A percentile compares a stretch with the other conserved stretches of the same genome.
phyloP scores from a whole-genome alignment of 1,139 yeast genomes.

The Debaryomyces nepalensis region DNA sequence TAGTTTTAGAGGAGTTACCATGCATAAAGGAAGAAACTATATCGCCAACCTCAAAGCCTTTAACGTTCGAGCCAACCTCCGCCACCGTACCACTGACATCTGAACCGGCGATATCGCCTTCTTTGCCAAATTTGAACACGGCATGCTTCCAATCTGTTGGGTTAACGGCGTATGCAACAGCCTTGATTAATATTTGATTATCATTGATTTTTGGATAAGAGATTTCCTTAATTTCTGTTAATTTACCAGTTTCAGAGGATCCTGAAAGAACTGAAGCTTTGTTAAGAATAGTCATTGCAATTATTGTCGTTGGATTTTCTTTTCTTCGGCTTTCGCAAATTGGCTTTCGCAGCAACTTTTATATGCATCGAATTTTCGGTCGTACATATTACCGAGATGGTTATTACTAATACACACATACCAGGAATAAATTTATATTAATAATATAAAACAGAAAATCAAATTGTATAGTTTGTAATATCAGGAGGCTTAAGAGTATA shows the following conservation, averaged over 20 bases:
- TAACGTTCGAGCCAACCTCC: conserved; percentile 59
- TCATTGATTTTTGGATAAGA: conserved; percentile 44
- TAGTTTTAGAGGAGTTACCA: conserved; percentile 32
- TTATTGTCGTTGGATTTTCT: no score
- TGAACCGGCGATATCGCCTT: conserved; percentile 57
- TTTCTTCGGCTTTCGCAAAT: no score
- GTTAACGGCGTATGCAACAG: conserved; percentile 65
- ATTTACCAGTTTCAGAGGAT: conserved; percentile 24
- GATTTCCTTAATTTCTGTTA: conserved; percentile 29
- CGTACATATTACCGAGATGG: no score
- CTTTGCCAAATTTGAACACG: conserved; percentile 23
- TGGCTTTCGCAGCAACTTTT: no score
- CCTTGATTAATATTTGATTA: conserved; percentile 55
- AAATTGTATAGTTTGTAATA: no score
- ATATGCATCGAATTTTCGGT: no score
- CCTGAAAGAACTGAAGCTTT: conserved; percentile 35
- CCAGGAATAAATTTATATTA: no score
- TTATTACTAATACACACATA: no score
- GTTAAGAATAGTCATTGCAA: conserved; percentile 16
- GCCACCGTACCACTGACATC: conserved; percentile 65
- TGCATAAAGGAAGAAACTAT: conserved; percentile 29
- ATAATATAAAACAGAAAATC: no score
- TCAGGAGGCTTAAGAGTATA: no score
- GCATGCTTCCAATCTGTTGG: conserved; percentile 80
- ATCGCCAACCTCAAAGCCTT: conserved; percentile 56